phyloP scores from a whole-genome alignment of 139 green algal species.

The Protoeuglena noctilucae region DNA sequence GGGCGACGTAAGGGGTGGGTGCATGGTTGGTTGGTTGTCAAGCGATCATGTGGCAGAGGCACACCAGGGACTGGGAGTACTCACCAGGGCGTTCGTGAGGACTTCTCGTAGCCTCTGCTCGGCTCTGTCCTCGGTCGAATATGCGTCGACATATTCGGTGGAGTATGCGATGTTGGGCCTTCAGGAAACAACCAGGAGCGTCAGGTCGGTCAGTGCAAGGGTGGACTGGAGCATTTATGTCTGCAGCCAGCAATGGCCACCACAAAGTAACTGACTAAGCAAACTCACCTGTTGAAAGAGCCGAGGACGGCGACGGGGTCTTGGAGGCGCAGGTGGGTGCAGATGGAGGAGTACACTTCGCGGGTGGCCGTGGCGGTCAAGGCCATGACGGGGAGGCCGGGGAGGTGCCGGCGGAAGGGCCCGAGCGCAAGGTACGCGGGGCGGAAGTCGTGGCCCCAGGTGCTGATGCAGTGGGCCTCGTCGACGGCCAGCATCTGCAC shows the following conservation, averaged over 20 bases:
- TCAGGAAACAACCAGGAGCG: too few relatives aligned
- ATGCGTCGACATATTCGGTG: neutral
- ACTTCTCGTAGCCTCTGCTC: too few relatives aligned
- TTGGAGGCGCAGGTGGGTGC: neutral
- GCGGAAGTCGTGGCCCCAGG: slow-evolving; percentile 12
- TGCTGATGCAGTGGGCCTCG: slow-evolving; percentile 8
- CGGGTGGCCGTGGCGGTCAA: slow-evolving; percentile 6
- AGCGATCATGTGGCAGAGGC: too few relatives aligned
- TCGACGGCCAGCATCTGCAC: slow-evolving; percentile 4
- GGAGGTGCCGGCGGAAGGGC: neutral
- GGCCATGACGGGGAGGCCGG: slow-evolving; percentile 5
- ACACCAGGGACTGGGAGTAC: too few relatives aligned
- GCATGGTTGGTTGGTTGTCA: too few relatives aligned
- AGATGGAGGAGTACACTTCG: neutral
- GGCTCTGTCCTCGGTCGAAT: too few relatives aligned
- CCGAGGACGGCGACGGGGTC: neutral
- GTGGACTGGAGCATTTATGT: too few relatives aligned
- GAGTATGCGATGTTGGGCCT: slow-evolving; percentile 1
- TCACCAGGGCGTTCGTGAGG: too few relatives aligned
- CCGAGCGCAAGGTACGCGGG: slow-evolving; percentile 2
- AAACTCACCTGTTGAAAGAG: neutral
- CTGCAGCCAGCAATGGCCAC: too few relatives aligned
- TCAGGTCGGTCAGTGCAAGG: too few relatives aligned
- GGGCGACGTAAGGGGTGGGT: too few relatives aligned
- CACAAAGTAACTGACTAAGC: too few relatives aligned